phyloP scores from a whole-genome alignment of 2,329 filamentous ascomycete species.

The Aspergillus nomiae region DNA sequence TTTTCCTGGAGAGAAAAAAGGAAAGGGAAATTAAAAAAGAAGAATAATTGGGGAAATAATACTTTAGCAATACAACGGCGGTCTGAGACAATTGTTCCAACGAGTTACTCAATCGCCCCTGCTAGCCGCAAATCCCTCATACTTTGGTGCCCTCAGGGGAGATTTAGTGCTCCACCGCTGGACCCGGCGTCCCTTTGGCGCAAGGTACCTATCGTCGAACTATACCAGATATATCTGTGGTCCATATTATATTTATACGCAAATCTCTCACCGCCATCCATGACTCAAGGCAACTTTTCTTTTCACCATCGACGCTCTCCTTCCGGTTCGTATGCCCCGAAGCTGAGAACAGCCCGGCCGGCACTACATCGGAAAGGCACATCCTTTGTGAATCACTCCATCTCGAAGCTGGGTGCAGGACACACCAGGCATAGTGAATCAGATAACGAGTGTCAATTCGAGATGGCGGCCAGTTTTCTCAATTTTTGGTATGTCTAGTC shows the following conservation, averaged over 20 bases:
- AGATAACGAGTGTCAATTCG: slow-evolving; percentile 32
- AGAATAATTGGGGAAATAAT: background rate
- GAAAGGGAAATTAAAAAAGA: background rate
- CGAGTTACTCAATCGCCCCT: slow-evolving; percentile 16
- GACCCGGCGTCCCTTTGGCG: slow-evolving; percentile 14
- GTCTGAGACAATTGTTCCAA: slow-evolving; percentile 22
- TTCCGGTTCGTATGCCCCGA: slow-evolving; percentile 35
- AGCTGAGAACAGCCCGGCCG: slow-evolving; percentile 34
- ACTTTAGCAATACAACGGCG: slow-evolving; percentile 14
- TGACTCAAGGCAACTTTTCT: slow-evolving; percentile 34
- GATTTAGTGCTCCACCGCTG: slow-evolving; percentile 30
- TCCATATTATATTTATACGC: slow-evolving; percentile 20
- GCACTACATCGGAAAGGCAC: slow-evolving; percentile 37
- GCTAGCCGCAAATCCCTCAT: slow-evolving; percentile 32
- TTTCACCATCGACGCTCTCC: slow-evolving; percentile 35
- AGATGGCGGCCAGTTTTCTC: slow-evolving; percentile 48
- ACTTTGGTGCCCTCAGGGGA: slow-evolving; percentile 27
- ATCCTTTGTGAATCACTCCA: slow-evolving; percentile 30
- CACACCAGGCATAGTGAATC: slow-evolving; percentile 22
- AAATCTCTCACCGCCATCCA: slow-evolving; percentile 41
- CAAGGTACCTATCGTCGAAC: slow-evolving; percentile 23
- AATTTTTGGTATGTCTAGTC: slow-evolving; percentile 46
- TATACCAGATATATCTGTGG: slow-evolving; percentile 17
- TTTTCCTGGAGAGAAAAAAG: slow-evolving; percentile 7
- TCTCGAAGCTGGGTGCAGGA: slow-evolving; percentile 37